A percentile compares a stretch with the other conserved stretches of the same genome.
Evolutionary conservation across 805 yeast species (phyloP).

Genomic region (Wickerhamomyces chambardii): DNA sequence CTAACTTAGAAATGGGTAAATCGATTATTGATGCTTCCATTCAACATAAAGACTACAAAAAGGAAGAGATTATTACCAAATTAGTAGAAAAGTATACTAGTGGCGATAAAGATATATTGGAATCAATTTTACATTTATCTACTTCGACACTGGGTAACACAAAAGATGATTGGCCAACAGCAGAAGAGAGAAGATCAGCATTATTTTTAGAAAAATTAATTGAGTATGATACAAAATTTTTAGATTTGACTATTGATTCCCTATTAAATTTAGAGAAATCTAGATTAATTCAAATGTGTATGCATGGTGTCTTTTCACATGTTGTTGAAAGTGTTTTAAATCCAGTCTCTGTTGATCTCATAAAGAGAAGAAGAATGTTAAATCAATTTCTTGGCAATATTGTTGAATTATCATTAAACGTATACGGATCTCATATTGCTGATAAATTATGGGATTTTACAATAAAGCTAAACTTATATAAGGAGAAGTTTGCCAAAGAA

Average conservation of each 20-base stretch:
- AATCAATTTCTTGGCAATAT: slow-evolving; percentile 53
- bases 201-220: slow-evolving; percentile 66
- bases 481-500: slow-evolving; percentile 76
- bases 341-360: slow-evolving; percentile 35
- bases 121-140: slow-evolving; percentile 55
- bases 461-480: slow-evolving; percentile 66
- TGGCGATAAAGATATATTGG: slow-evolving; percentile 39
- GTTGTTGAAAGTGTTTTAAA: slow-evolving; percentile 65
- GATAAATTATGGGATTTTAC: slow-evolving; percentile 82
- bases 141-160: slow-evolving; percentile 75
- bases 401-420: slow-evolving; percentile 63
- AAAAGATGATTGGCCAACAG: slow-evolving; percentile 86
- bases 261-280: slow-evolving; percentile 52
- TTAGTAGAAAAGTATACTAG: slow-evolving; percentile 35
- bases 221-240: slow-evolving; percentile 54
- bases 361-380: slow-evolving; percentile 59
- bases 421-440: slow-evolving; percentile 86
- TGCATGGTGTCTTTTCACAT: slow-evolving; percentile 87
- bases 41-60: slow-evolving; percentile 45
- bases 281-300: slow-evolving; percentile 63
- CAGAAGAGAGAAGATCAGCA: slow-evolving; percentile 77
- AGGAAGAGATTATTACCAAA: slow-evolving; percentile 47
- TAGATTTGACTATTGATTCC: slow-evolving; percentile 49
- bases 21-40: slow-evolving; percentile 60
- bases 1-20: slow-evolving; percentile 63